A percentile compares a stretch with the other conserved stretches of the same genome.
phyloP scores from a whole-genome alignment of 495 filamentous ascomycete genomes.

The Penicillium canariense region DNA sequence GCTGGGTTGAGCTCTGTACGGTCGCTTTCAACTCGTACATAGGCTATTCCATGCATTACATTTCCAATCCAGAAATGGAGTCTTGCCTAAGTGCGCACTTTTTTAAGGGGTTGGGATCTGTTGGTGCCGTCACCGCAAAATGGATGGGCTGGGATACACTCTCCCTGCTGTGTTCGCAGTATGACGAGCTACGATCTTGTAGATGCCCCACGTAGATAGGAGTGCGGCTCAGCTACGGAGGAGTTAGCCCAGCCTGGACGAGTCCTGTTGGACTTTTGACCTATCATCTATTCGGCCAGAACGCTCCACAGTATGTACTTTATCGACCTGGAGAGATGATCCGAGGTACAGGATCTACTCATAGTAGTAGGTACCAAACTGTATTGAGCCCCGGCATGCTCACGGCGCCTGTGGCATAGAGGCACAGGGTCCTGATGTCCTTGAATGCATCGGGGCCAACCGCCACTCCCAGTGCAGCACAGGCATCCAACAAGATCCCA shows the following conservation, averaged over 20 bases:
- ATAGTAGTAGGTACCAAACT: no score
- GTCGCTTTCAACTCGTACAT: constrained; percentile 31
- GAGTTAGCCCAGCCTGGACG: no score
- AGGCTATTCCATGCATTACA: constrained; percentile 33
- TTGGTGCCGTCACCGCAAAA: neutral
- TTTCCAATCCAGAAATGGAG: constrained; percentile 32
- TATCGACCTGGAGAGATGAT: no score
- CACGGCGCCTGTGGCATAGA: no score
- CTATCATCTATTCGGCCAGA: neutral
- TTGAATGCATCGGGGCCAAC: no score
- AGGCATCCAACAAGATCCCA: no score
- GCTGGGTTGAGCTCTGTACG: constrained; percentile 15
- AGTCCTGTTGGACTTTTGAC: neutral
- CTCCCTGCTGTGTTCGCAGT: neutral
- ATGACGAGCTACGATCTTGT: neutral
- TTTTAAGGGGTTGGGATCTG: neutral
- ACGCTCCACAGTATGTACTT: no score
- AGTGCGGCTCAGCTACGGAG: neutral
- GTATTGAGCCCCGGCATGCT: no score
- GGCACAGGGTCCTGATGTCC: no score
- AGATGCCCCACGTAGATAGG: neutral
- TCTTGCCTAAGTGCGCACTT: constrained; percentile 5
- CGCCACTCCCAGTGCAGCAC: no score
- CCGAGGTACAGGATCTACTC: no score
- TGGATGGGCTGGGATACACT: neutral